A percentile compares a stretch with the other conserved stretches of the same genome.
These are phyloP conservation scores for Juncus effusus DNA, from an alignment of 176 grass and related monocot species.

Conservation along the genomic window DNA sequence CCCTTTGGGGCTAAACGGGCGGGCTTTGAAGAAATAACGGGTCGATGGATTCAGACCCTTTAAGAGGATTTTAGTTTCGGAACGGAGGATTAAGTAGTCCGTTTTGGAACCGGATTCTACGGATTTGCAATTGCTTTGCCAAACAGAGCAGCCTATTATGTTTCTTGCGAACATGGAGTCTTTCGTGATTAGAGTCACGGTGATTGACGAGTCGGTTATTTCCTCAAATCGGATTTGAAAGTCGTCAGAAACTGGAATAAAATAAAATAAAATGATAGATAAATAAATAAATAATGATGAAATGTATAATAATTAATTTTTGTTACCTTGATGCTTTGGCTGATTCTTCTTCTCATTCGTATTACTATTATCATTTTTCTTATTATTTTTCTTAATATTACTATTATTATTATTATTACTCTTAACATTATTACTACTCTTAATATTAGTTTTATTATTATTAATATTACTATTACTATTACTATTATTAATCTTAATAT, in stretches of 20 bases:
- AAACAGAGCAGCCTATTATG: constrained; percentile 64
- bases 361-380: no score
- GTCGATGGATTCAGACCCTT: constrained; percentile 69
- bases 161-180: constrained; percentile 43
- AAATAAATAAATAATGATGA: not conserved
- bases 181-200: constrained; percentile 43
- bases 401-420: no score
- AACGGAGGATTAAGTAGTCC: constrained; percentile 51
- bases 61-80: constrained; percentile 51
- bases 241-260: constrained; percentile 21
- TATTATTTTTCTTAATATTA: no score
- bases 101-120: constrained; percentile 52
- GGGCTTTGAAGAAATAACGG: constrained; percentile 62
- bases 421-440: constrained; percentile 18
- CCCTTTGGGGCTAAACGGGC: constrained; percentile 49
- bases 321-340: constrained; percentile 35
- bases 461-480: no score
- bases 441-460: not conserved
- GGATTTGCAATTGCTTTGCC: constrained; percentile 49
- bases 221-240: constrained; percentile 61
- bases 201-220: constrained; percentile 51
- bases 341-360: constrained; percentile 14
- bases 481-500: not conserved
- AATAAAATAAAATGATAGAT: constrained; percentile 3
- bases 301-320: constrained; percentile 4